These are phyloP conservation scores for Microbotryomycetes sp. DNA, from an alignment of 1,284 basidiomycete species.

Conservation along the genomic window DNA sequence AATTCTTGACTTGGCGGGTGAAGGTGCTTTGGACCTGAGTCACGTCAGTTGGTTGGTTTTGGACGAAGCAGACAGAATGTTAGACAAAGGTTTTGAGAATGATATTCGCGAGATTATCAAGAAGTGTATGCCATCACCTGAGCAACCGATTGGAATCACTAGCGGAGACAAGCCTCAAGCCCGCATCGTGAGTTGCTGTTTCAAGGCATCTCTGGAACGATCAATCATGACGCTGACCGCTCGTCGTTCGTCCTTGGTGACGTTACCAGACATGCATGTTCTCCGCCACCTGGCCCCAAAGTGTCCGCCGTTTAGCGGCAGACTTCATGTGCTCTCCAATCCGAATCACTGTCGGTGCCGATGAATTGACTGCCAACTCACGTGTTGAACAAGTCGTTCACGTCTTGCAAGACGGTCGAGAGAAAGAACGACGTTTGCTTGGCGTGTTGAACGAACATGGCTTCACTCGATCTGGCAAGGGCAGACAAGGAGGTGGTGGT, in stretches of 20 bases:
- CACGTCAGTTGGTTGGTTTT: conserved; percentile 87
- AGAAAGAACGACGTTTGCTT: conserved; percentile 64
- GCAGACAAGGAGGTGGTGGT: conserved; percentile 38
- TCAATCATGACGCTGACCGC: not conserved
- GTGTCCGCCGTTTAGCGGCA: conserved; percentile 85
- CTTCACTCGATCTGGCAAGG: conserved; percentile 36
- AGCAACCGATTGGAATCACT: conserved; percentile 12
- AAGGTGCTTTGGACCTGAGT: conserved; percentile 72
- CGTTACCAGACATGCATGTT: conserved; percentile 49
- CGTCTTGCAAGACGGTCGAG: conserved; percentile 78
- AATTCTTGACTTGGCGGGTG: conserved; percentile 79
- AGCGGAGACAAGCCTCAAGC: conserved; percentile 5
- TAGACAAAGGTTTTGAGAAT: conserved; percentile 98
- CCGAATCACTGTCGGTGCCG: conserved; percentile 88
- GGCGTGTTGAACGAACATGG: conserved; percentile 34
- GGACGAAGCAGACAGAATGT: conserved; percentile 97
- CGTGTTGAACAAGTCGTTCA: conserved; percentile 73
- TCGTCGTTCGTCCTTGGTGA: not conserved
- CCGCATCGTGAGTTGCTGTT: not conserved
- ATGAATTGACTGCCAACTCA: conserved; percentile 90
- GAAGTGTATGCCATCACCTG: conserved; percentile 52
- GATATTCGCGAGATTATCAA: conserved; percentile 91
- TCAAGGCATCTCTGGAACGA: too few relatives aligned
- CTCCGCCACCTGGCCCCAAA: conserved; percentile 97
- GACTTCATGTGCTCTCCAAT: conserved; percentile 79